These are phyloP conservation scores for Magnaporthiopsis poae DNA, from an alignment of 2,329 filamentous ascomycete species.

Conservation along the genomic window DNA sequence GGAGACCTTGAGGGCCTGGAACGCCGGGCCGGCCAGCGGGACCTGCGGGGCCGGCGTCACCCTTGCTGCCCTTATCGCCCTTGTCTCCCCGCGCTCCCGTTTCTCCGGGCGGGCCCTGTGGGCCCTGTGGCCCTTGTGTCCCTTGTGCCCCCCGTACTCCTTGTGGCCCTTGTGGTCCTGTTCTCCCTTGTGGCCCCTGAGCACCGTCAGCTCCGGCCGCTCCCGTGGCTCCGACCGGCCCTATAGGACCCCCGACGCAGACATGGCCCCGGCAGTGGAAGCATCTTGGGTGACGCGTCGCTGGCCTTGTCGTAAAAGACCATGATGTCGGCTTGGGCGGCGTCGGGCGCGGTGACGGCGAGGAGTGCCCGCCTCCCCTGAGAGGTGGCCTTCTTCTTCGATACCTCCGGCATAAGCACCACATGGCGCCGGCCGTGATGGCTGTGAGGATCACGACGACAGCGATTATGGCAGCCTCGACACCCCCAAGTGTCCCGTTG, in stretches of 20 bases:
- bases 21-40: constrained; percentile 1
- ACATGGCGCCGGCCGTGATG: background rate
- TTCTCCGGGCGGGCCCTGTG: background rate
- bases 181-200: background rate
- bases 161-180: too few relatives aligned
- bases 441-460: constrained; percentile 6
- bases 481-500: background rate
- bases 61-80: background rate
- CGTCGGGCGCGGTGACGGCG: background rate
- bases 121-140: background rate
- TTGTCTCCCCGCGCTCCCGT: background rate
- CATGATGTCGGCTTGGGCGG: background rate
- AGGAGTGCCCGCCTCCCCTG: background rate
- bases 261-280: background rate
- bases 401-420: background rate
- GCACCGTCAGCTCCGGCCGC: background rate
- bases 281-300: background rate
- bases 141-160: too few relatives aligned
- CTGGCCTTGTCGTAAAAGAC: background rate
- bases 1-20: background rate
- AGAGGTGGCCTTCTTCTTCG: background rate
- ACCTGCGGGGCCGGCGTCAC: background rate
- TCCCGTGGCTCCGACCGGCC: background rate
- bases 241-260: background rate
- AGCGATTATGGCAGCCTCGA: constrained; percentile 2